phyloP scores from a whole-genome alignment of 768 basidiomycete genomes.

The Postia placenta region DNA sequence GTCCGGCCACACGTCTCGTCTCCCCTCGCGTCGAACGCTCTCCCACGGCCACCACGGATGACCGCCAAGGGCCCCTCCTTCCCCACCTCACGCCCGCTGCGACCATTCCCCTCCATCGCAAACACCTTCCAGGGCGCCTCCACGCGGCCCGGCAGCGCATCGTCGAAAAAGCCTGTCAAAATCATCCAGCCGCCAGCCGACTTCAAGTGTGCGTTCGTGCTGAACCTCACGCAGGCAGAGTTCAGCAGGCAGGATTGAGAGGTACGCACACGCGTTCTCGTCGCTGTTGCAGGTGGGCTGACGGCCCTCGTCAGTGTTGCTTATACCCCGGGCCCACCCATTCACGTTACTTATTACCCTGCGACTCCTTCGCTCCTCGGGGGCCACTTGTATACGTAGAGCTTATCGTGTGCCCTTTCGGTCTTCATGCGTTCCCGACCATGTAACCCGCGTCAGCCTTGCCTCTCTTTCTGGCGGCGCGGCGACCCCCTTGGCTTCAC shows the following conservation, averaged over 20 bases:
- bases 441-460: too few relatives aligned
- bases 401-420: neutral
- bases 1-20: conserved; percentile 43
- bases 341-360: neutral
- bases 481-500: too few relatives aligned
- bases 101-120: conserved; percentile 69
- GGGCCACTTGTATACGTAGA: neutral
- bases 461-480: too few relatives aligned
- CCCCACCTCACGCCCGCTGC: conserved; percentile 65
- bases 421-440: too few relatives aligned
- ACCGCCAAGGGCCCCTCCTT: conserved; percentile 36
- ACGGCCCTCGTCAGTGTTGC: neutral
- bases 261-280: neutral
- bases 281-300: neutral
- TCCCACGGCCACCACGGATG: conserved; percentile 34
- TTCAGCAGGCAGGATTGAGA: conserved; percentile 60
- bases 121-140: conserved; percentile 15
- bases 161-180: conserved; percentile 51
- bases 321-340: neutral
- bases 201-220: conserved; percentile 61
- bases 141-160: conserved; percentile 10
- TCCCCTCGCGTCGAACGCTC: conserved; percentile 47
- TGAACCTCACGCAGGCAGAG: conserved; percentile 81
- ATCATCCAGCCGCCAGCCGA: conserved; percentile 77
- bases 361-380: too few relatives aligned